phyloP scores from a whole-genome alignment of 352 stramenopile species.

The Phytophthora citrophthora region DNA sequence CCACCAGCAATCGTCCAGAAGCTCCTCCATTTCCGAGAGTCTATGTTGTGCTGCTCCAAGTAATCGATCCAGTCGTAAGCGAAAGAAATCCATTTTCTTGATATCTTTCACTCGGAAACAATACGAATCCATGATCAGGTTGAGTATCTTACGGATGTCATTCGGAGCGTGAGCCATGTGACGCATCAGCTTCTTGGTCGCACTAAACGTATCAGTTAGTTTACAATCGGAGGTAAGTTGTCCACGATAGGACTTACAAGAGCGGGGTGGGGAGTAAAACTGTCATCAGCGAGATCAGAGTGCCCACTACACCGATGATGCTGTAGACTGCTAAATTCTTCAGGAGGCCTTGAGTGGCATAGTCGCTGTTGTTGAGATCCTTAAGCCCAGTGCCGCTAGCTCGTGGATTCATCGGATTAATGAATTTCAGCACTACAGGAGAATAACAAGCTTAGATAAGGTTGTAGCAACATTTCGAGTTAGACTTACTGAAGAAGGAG shows the following conservation, averaged over 20 bases:
- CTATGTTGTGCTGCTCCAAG: conserved; percentile 41
- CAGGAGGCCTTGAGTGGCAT: conserved; percentile 57
- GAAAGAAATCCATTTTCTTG: conserved; percentile 80
- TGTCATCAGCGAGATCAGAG: conserved; percentile 63
- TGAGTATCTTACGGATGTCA: conserved; percentile 78
- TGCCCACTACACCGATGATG: conserved; percentile 60
- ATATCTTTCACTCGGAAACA: conserved; percentile 79
- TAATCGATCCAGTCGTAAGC: conserved; percentile 54
- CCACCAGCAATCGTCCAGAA: conserved; percentile 77
- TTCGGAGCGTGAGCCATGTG: conserved; percentile 52
- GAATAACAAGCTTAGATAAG: background rate
- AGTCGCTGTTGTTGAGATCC: conserved; percentile 47
- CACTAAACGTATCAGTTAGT: conserved; percentile 25
- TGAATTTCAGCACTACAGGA: conserved; percentile 59
- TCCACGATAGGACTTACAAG: conserved; percentile 43
- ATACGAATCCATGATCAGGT: conserved; percentile 81
- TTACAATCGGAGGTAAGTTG: background rate
- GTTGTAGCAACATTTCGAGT: background rate
- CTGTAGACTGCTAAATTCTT: conserved; percentile 73
- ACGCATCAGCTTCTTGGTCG: conserved; percentile 54
- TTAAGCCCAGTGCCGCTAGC: conserved; percentile 47
- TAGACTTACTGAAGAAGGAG: conserved; percentile 67
- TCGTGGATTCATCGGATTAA: conserved; percentile 71
- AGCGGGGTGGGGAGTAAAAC: conserved; percentile 63
- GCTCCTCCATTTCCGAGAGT: conserved; percentile 50